These are phyloP conservation scores for Oryza glumipatula DNA, from an alignment of 176 grass and related monocot genomes.

Conservation along the genomic window DNA sequence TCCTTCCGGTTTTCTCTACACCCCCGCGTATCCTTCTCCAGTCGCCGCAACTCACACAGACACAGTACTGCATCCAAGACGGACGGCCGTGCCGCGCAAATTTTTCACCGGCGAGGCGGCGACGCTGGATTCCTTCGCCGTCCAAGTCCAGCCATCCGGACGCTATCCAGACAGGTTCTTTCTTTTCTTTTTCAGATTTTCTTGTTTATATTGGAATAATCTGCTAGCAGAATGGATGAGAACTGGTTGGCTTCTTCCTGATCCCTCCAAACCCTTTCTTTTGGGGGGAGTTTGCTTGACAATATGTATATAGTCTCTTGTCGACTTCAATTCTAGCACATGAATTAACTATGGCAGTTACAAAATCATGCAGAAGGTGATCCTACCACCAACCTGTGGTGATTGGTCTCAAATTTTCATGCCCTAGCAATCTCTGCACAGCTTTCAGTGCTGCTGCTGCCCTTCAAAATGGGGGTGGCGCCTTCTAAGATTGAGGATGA, in stretches of 20 bases:
- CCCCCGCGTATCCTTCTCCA: neutral
- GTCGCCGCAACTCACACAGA: too few species aligned
- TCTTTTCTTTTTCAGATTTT: neutral
- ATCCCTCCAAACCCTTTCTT: too few species aligned
- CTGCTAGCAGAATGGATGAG: neutral
- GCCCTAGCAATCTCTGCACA: neutral
- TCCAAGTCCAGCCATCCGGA: neutral
- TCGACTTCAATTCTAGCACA: neutral
- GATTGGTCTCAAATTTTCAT: neutral
- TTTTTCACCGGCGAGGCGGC: neutral
- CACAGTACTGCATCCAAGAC: too few species aligned
- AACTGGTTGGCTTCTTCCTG: neutral
- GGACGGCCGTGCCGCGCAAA: neutral
- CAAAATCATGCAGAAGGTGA: neutral
- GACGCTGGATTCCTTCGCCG: neutral
- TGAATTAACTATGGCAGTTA: neutral
- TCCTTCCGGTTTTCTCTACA: neutral
- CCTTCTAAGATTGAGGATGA: conserved; percentile 19
- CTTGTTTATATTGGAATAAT: neutral
- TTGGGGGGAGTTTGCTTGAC: neutral
- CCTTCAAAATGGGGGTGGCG: neutral
- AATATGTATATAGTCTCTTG: neutral
- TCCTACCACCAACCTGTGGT: neutral
- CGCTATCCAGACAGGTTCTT: neutral
- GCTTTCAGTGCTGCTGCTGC: neutral